Evolutionary conservation across 2,329 filamentous ascomycete genomes (phyloP).

Genomic region (Fonsecaea erecta): DNA sequence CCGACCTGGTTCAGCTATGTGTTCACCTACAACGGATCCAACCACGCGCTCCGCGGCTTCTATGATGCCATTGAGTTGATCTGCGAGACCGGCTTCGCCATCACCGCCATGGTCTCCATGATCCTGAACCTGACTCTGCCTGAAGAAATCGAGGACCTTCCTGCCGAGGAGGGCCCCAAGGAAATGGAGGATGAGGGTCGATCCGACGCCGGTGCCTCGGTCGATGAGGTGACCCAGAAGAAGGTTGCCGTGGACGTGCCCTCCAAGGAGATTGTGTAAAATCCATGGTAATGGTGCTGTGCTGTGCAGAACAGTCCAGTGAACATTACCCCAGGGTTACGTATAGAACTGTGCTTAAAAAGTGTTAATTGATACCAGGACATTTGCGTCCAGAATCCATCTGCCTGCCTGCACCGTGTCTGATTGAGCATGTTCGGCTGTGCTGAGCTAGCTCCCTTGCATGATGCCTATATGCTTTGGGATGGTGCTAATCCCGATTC

Average conservation of each 20-base stretch:
- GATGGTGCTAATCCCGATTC: background rate
- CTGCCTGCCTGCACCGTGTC: background rate
- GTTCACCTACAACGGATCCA: slow-evolving; percentile 55
- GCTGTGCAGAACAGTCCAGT: background rate
- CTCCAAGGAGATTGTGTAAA: slow-evolving; percentile 28
- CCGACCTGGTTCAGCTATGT: slow-evolving; percentile 52
- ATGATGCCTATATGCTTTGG: background rate
- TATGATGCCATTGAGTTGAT: slow-evolving; percentile 63
- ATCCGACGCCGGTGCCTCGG: slow-evolving; percentile 9
- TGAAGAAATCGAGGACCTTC: slow-evolving; percentile 74
- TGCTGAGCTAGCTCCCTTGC: background rate
- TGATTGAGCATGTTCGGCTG: background rate
- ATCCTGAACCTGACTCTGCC: slow-evolving; percentile 74
- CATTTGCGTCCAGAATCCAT: too few species aligned
- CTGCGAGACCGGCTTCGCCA: slow-evolving; percentile 65
- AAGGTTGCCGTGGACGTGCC: slow-evolving; percentile 21
- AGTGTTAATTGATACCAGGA: background rate
- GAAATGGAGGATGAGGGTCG: slow-evolving; percentile 30
- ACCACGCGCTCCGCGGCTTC: slow-evolving; percentile 69
- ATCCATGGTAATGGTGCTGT: background rate
- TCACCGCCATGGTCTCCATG: slow-evolving; percentile 74
- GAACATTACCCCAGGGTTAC: background rate
- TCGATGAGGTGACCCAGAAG: background rate
- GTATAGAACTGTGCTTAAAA: too few species aligned
- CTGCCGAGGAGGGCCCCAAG: slow-evolving; percentile 32